Conservation (phyloP, 352 stramenopile genomes). For the Phytophthora rubi region DNA sequence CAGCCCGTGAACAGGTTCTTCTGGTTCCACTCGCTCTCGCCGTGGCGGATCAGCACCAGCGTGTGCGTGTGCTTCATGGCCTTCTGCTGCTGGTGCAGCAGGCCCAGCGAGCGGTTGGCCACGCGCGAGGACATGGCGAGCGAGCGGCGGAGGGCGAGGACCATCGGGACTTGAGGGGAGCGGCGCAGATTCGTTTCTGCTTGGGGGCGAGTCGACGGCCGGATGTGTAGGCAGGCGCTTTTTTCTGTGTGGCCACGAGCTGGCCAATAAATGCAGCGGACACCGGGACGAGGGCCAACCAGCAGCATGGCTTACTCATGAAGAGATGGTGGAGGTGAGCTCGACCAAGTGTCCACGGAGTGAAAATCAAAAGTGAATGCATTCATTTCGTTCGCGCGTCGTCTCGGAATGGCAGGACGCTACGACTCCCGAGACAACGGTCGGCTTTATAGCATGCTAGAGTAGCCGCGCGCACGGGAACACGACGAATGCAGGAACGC, state of each 20-base stretch:
- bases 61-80: conserved; percentile 85
- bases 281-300: not conserved
- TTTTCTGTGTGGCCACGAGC: conserved; percentile 9
- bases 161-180: conserved; percentile 54
- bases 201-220: conserved; percentile 22
- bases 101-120: conserved; percentile 31
- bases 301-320: conserved; percentile 9
- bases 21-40: conserved; percentile 95
- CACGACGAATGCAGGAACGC: not conserved
- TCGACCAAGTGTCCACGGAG: not conserved
- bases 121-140: conserved; percentile 47
- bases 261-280: not conserved
- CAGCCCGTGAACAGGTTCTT: conserved; percentile 95
- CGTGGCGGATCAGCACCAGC: conserved; percentile 93
- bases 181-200: conserved; percentile 32
- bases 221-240: conserved; percentile 11
- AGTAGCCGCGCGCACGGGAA: not conserved
- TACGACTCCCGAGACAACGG: conserved; percentile 13
- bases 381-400: conserved; percentile 17
- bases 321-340: conserved; percentile 3
- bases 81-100: conserved; percentile 68
- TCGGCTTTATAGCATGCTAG: conserved; percentile 36
- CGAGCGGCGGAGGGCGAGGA: conserved; percentile 64
- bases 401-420: not conserved
- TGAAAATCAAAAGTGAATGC: conserved; percentile 33